Evolutionary conservation across 805 yeast species (phyloP), one percentile per base, ranked within the genome.

Genomic region (Sugiyamaella americana): DNA sequence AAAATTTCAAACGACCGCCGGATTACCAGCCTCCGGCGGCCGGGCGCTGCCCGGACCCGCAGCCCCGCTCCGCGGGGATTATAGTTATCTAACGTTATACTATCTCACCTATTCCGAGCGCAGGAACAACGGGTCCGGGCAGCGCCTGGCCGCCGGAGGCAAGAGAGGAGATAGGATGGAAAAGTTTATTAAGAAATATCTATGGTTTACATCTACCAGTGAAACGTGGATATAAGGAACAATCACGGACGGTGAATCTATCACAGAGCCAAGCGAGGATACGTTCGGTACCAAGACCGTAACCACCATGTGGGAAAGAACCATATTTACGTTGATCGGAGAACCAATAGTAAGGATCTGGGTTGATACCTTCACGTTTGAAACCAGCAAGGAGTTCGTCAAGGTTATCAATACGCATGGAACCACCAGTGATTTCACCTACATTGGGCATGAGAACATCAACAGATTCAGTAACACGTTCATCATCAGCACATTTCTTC

Each of bases 371-470:
- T 73, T 93, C 99, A 71, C 97, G 86, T 71, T 82, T 82, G 76
- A 91, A 84, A 43, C 96, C 97, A 40, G 80, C 95, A 59, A 84
- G 65, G 58, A 93, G 75, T 68, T 91, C 98, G 38, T 87, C 87
- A 50, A 76, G 70, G 59, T 80, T 79, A 53, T 76, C 79, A 56
- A 87, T 88, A 78, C 99, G 89, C 99, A 93, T 93, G 41, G 98
- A 91, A 50, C 98, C 99, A 68, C 99, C 99, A 40, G 95, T 87
- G 61, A 93, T 84, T 72, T 93, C 99, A 65, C 99, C 99, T 49
- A 93, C 99, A 59, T 87, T 91, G 60, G 99, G 99, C 96, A 93
- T 89, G 65, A 93, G 76, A 32, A 93, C 96, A 69, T 93, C 99
- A 39, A 93, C 98, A 43, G 96, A 86, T 71, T 94, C 98, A 47